A percentile compares a stretch with the other conserved stretches of the same genome.
Conservation (phyloP, 2,329 filamentous ascomycete species). For the Neofusicoccum laricinum region DNA sequence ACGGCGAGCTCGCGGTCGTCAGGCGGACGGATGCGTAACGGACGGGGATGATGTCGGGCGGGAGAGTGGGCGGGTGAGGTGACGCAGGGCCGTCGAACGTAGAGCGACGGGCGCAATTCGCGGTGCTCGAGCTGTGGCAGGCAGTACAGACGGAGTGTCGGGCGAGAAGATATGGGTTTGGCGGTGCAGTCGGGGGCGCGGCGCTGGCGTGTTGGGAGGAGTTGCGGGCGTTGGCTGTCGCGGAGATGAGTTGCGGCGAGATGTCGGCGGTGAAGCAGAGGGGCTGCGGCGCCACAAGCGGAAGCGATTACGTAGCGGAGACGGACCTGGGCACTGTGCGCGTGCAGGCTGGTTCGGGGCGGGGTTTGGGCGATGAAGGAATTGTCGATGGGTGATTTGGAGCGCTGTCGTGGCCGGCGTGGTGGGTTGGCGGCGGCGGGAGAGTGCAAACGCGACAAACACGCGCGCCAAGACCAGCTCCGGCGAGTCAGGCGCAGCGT, state of each 20-base stretch:
- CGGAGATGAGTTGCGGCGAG: slow-evolving; percentile 16
- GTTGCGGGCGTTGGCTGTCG: slow-evolving; percentile 13
- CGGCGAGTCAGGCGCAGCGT: background rate
- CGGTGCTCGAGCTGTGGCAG: background rate
- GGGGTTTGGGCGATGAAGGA: slow-evolving; percentile 2
- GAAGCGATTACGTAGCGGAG: slow-evolving; percentile 4
- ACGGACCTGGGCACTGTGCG: background rate
- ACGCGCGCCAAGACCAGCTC: background rate
- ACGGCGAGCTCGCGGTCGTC: background rate
- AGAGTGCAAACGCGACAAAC: slow-evolving; percentile 1
- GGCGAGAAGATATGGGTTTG: background rate
- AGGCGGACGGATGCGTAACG: background rate
- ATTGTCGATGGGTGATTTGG: slow-evolving; percentile 13
- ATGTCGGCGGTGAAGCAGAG: slow-evolving; percentile 16
- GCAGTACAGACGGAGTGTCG: background rate
- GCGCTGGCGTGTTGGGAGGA: slow-evolving; percentile 12
- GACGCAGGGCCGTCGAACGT: background rate
- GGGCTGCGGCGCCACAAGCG: slow-evolving; percentile 11
- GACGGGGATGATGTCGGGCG: background rate
- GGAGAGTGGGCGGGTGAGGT: background rate
- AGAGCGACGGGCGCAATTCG: slow-evolving; percentile 1
- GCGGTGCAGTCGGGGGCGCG: background rate
- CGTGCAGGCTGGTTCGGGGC: background rate
- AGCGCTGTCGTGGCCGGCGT: slow-evolving; percentile 7
- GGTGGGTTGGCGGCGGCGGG: slow-evolving; percentile 11